These are phyloP conservation scores for Crepidotus variabilis DNA, from an alignment of 768 basidiomycete species.

Conservation along the genomic window DNA sequence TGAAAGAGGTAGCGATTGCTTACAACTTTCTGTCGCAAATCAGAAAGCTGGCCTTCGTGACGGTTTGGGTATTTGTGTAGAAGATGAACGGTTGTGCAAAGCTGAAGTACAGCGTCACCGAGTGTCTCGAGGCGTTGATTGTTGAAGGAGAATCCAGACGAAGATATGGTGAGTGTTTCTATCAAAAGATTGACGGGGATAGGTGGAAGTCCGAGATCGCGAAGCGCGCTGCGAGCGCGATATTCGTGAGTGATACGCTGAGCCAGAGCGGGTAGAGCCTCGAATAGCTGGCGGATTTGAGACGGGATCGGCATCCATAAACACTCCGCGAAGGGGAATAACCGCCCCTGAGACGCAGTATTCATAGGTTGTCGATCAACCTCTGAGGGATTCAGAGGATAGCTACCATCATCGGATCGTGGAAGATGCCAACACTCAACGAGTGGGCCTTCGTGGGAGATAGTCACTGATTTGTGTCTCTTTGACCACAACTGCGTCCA, in stretches of 20 bases:
- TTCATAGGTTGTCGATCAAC: not conserved
- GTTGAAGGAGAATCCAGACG: conserved; percentile 57
- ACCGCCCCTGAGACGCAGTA: conserved; percentile 12
- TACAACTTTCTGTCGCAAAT: conserved; percentile 59
- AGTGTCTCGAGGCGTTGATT: conserved; percentile 88
- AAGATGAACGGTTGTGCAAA: conserved; percentile 71
- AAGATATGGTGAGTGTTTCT: conserved; percentile 76
- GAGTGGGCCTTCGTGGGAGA: conserved; percentile 58
- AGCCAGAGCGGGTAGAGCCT: conserved; percentile 61
- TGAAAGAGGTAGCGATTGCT: conserved; percentile 69
- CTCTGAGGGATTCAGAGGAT: conserved; percentile 21
- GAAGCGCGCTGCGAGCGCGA: conserved; percentile 48
- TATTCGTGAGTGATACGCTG: conserved; percentile 64
- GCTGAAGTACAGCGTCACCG: conserved; percentile 79
- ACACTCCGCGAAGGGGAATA: conserved; percentile 45
- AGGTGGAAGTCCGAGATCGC: conserved; percentile 57
- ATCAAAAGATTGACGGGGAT: conserved; percentile 55
- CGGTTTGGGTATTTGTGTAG: conserved; percentile 72
- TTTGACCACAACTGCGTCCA: conserved; percentile 53
- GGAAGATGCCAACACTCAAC: conserved; percentile 49
- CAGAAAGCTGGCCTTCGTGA: conserved; percentile 81
- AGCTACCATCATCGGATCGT: conserved; percentile 37
- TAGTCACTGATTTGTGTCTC: conserved; percentile 34
- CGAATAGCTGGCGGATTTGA: not conserved
- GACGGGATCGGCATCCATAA: conserved; percentile 43